Evolutionary conservation across 352 stramenopile species (phyloP).

Genomic region (Globisporangium perplexum): DNA sequence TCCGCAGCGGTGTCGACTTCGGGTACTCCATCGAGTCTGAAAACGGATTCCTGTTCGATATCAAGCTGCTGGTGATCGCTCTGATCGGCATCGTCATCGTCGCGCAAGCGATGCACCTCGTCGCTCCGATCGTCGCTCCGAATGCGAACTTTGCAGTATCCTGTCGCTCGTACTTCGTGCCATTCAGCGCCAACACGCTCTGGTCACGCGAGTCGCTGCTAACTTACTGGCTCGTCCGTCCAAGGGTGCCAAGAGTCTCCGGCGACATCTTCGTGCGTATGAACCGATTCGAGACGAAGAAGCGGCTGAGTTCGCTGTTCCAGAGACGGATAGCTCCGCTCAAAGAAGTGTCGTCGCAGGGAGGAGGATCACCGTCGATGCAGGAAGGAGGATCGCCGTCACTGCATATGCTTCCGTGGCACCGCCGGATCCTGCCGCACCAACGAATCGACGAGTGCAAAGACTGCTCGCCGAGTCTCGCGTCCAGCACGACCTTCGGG

Average conservation of each 20-base stretch:
- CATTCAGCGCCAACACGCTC: constrained; percentile 16
- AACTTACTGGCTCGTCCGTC: constrained; percentile 9
- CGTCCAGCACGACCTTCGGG: background rate
- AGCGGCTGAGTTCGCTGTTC: background rate
- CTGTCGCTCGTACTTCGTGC: constrained; percentile 15
- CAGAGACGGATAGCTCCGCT: background rate
- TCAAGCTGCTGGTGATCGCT: constrained; percentile 10
- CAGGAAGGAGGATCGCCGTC: too few relatives aligned
- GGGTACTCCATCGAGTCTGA: constrained; percentile 1
- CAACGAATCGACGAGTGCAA: background rate
- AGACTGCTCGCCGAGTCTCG: constrained; percentile 1
- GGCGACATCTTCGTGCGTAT: background rate
- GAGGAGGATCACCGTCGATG: background rate
- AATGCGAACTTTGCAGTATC: constrained; percentile 5
- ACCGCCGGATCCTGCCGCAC: background rate
- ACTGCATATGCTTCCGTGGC: background rate
- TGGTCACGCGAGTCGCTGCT: constrained; percentile 12
- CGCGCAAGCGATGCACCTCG: background rate
- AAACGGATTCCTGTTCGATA: constrained; percentile 10
- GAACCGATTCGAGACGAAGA: background rate
- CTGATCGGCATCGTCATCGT: background rate
- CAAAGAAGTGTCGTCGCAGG: background rate
- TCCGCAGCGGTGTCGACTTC: background rate
- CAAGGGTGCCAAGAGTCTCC: background rate
- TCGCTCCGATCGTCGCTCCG: background rate